Percentiles rank a stretch among this genome's conserved stretches.
Conservation (phyloP, 306 rosid species). For the Senna siamea region DNA sequence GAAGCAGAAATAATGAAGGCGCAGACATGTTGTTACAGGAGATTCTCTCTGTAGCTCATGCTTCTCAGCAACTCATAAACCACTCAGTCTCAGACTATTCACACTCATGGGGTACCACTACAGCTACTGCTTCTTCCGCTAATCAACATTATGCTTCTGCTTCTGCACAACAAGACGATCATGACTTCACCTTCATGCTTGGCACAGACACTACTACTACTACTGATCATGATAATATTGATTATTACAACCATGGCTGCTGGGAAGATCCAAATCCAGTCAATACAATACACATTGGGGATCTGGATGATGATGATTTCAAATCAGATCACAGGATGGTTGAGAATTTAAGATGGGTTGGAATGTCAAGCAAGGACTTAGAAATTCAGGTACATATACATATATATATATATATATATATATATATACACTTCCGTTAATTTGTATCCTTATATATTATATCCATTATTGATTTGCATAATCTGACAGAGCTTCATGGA, state of each 20-base stretch:
- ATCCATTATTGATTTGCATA: not conserved
- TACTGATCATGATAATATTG: not conserved
- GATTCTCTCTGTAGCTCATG: slow-evolving; percentile 92
- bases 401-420: too few relatives aligned
- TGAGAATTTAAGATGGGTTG: slow-evolving; percentile 90
- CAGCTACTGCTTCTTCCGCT: too few relatives aligned
- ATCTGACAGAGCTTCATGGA: slow-evolving; percentile 67
- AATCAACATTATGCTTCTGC: slow-evolving; percentile 43
- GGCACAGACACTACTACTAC: slow-evolving; percentile 38
- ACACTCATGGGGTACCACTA: slow-evolving; percentile 41
- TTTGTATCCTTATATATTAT: too few relatives aligned
- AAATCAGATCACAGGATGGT: slow-evolving; percentile 45
- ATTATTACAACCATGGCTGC: not conserved
- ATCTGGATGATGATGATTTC: slow-evolving; percentile 59
- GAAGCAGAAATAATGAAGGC: slow-evolving; percentile 40
- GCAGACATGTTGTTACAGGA: slow-evolving; percentile 83
- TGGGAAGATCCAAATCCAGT: slow-evolving; percentile 67
- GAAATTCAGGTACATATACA: slow-evolving; percentile 33
- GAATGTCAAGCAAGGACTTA: slow-evolving; percentile 70
- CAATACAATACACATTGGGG: slow-evolving; percentile 63
- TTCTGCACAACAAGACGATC: slow-evolving; percentile 31
- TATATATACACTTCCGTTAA: not conserved
- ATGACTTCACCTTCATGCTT: slow-evolving; percentile 75
- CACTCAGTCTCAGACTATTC: slow-evolving; percentile 44
- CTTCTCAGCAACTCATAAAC: slow-evolving; percentile 71